Evolutionary conservation across 371 early-diverging fungal genomes (phyloP), one percentile per base, ranked within the genome.

Genomic region (Dentiscutata heterogama): DNA sequence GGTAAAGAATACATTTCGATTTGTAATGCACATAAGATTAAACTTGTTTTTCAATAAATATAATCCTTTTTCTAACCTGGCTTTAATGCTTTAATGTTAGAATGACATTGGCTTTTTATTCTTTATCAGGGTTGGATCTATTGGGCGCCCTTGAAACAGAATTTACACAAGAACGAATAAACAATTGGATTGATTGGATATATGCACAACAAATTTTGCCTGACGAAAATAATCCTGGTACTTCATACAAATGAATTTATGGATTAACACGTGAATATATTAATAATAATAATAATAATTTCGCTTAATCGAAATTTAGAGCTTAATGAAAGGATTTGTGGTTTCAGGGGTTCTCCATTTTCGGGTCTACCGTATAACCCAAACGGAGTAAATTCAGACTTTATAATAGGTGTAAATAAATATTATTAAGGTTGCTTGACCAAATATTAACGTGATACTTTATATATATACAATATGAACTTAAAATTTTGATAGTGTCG

Each of bases 151-250:
- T 96, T 10, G 94, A 95, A 6, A 84, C 84, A 2, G 81, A 72
- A 8, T 74, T 95, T 14, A 77, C 89, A 0, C 86, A 85, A 14
- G 87, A 90, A 72, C 86, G 94, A 82, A 90, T 90, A 74, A 64
- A 84, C 5, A 91, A 87, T n/a, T 95, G 95, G 92, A 92, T 98
- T 56, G 97, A 98, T 29, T 99, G 99, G 99, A 93, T 98, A 53
- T 99, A 99, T 88, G 94, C 94, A 27, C 97, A 97, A 86, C 98
- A 98, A 84, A 88, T 97, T 10, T 74, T 87, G 7, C 88, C 89
- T 3, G 84, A 86, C 25, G 76, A 80, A 53, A 76, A 82, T 35
- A 82, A 83, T 13, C 63, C 86, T 35, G 77, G 79, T 79, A 22
- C 64, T 29, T 13, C 13, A 31, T 25, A 20, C 22, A 58, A 58